Conservation (phyloP, 1,139 yeast species). For the Candida smagusa region DNA sequence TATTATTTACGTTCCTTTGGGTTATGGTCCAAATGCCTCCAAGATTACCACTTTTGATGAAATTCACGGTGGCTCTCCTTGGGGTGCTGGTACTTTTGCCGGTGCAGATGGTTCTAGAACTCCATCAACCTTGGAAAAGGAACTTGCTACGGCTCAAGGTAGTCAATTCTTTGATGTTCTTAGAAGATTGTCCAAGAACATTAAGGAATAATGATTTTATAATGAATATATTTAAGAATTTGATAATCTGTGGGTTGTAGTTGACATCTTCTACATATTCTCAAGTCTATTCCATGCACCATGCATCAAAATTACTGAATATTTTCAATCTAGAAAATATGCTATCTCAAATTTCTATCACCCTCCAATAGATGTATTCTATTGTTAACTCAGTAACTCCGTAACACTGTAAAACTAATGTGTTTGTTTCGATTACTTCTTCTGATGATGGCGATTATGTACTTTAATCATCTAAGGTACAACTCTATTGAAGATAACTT, state of each 20-base stretch:
- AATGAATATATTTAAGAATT: neutral
- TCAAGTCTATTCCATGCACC: too few species aligned
- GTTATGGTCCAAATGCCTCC: slow-evolving; percentile 27
- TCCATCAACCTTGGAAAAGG: slow-evolving; percentile 31
- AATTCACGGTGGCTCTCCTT: slow-evolving; percentile 38
- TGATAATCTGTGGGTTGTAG: neutral
- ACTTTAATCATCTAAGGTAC: too few species aligned
- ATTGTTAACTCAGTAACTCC: too few species aligned
- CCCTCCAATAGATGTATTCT: too few species aligned
- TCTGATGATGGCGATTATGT: too few species aligned
- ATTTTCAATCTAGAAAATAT: too few species aligned
- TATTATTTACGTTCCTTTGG: slow-evolving; percentile 34
- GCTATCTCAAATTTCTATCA: too few species aligned
- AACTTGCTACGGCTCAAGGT: slow-evolving; percentile 32
- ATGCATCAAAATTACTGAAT: too few species aligned
- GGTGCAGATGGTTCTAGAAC: slow-evolving; percentile 35
- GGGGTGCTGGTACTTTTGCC: slow-evolving; percentile 42
- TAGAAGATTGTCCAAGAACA: neutral
- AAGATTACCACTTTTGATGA: slow-evolving; percentile 26
- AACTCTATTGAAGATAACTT: too few species aligned
- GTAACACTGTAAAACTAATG: too few species aligned
- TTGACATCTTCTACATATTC: too few species aligned
- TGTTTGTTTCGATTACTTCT: too few species aligned
- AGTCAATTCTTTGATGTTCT: slow-evolving; percentile 21
- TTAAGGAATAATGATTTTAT: neutral